Evolutionary conservation across 106 monocot genomes (phyloP).

Genomic region (Acorus gramineus): DNA sequence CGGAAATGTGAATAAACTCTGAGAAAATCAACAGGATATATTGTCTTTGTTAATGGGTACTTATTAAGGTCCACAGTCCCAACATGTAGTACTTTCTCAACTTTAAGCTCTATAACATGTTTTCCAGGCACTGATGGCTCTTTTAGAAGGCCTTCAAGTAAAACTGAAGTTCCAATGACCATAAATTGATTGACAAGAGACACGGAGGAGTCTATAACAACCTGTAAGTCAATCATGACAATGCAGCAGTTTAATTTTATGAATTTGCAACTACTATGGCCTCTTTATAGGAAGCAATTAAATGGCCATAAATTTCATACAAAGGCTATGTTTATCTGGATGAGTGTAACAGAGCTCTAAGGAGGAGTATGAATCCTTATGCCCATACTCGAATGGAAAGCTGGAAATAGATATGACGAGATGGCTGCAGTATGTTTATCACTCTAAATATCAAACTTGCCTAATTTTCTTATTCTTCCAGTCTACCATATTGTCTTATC

Average conservation of each 20-base stretch:
- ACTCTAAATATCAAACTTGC: no score
- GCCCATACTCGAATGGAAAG: no score
- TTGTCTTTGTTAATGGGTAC: slow-evolving; percentile 41
- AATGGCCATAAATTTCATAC: no score
- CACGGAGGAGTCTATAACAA: slow-evolving; percentile 44
- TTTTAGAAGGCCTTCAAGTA: slow-evolving; percentile 57
- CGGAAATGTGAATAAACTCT: slow-evolving; percentile 56
- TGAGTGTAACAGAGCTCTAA: no score
- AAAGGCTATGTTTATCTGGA: no score
- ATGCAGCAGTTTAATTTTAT: not conserved
- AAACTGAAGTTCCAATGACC: slow-evolving; percentile 45
- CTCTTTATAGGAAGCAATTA: no score
- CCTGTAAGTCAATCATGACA: slow-evolving; percentile 21
- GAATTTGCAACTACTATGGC: not conserved
- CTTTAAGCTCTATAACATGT: slow-evolving; percentile 46
- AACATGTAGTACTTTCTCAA: slow-evolving; percentile 66
- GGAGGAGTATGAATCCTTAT: no score
- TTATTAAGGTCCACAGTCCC: slow-evolving; percentile 42
- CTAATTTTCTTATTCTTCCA: no score
- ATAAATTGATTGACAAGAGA: slow-evolving; percentile 34
- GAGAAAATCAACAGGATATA: slow-evolving; percentile 27
- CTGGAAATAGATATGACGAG: no score
- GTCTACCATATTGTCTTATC: no score
- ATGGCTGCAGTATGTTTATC: no score
- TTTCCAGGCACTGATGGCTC: slow-evolving; percentile 12